Evolutionary conservation across 169 alveolate species (phyloP).

Genomic region (Eimeria acervulina): DNA sequence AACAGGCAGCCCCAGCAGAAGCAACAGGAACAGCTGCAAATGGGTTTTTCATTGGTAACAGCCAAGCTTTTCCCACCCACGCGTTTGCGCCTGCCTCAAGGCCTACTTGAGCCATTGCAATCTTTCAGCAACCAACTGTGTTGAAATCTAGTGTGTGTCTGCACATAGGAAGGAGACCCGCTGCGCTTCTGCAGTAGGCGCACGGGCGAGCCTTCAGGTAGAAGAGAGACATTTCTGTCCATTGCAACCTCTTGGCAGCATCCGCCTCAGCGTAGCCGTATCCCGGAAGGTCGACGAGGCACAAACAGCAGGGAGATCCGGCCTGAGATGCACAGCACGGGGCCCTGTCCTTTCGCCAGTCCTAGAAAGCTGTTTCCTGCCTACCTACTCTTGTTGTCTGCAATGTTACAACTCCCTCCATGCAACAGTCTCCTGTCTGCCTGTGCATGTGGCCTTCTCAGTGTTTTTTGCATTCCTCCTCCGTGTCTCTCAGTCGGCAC

Average conservation of each 20-base stretch:
- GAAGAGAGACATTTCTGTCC: slow-evolving; percentile 84
- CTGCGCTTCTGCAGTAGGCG: background rate
- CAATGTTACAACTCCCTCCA: background rate
- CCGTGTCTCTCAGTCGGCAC: background rate
- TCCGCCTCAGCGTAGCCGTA: slow-evolving; percentile 85
- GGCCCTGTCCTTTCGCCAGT: background rate
- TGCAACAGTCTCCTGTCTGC: background rate
- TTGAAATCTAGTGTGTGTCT: background rate
- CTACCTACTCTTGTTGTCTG: background rate
- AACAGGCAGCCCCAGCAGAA: background rate
- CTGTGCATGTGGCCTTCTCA: background rate
- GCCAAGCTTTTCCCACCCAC: background rate
- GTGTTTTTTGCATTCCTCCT: background rate
- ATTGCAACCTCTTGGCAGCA: slow-evolving; percentile 80
- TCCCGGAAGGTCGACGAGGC: slow-evolving; percentile 86
- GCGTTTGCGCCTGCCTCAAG: background rate
- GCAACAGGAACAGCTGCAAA: background rate
- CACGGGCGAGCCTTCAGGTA: slow-evolving; percentile 84
- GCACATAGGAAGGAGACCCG: background rate
- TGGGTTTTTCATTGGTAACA: background rate
- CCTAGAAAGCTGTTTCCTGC: background rate
- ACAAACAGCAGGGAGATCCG: slow-evolving; percentile 79
- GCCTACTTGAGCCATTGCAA: background rate
- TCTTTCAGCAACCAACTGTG: background rate
- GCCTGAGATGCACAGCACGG: slow-evolving; percentile 58